These are phyloP conservation scores for Panaeolus papilionaceus DNA, from an alignment of 768 basidiomycete genomes.

Conservation along the genomic window DNA sequence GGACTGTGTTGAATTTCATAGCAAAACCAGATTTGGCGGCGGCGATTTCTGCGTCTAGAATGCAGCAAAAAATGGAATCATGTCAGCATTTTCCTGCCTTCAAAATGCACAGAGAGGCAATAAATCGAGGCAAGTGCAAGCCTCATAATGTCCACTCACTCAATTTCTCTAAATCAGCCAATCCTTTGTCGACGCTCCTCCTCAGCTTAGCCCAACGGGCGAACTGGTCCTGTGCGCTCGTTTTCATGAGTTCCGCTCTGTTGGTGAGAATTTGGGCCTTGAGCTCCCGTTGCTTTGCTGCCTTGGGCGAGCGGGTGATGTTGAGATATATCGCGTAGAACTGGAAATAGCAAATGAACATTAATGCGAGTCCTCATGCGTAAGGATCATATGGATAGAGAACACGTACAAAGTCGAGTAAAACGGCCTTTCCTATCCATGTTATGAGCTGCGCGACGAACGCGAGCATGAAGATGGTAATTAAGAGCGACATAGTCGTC, in stretches of 20 bases:
- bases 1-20: conserved; percentile 68
- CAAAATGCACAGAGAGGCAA: too few species aligned
- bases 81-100: not conserved
- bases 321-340: conserved; percentile 74
- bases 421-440: conserved; percentile 88
- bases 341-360: conserved; percentile 43
- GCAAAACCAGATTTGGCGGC: conserved; percentile 67
- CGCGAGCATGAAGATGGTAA: conserved; percentile 83
- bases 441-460: conserved; percentile 84
- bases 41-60: conserved; percentile 70
- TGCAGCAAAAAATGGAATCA: conserved; percentile 11
- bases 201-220: conserved; percentile 97
- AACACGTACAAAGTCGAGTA: conserved; percentile 76
- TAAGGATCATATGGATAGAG: not conserved
- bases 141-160: conserved; percentile 60
- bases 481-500: conserved; percentile 70
- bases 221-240: conserved; percentile 96
- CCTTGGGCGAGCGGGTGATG: conserved; percentile 62
- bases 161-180: conserved; percentile 89
- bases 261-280: conserved; percentile 81
- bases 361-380: not conserved
- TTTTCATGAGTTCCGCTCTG: conserved; percentile 86
- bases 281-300: conserved; percentile 68
- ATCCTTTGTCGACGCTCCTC: conserved; percentile 89
- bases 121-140: too few species aligned